These are phyloP conservation scores for Turnera subulata DNA, from an alignment of 345 rosid species.

Conservation along the genomic window DNA sequence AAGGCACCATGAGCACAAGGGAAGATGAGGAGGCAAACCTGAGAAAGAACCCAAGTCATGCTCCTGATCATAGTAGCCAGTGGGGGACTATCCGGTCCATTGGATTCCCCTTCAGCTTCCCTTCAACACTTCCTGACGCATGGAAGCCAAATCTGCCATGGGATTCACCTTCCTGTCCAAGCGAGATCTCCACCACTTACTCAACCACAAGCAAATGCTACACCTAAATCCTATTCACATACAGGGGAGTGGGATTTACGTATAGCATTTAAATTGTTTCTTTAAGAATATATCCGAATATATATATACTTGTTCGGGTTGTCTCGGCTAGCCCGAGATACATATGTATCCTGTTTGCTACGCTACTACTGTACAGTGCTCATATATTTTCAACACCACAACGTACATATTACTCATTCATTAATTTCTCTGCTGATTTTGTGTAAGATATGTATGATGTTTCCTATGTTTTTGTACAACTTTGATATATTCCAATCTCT, in stretches of 20 bases:
- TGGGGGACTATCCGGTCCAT: constrained; percentile 33
- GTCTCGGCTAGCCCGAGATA: constrained; percentile 7
- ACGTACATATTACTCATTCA: no score
- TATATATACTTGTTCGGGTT: constrained; percentile 1
- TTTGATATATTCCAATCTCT: no score
- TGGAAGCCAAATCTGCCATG: constrained; percentile 39
- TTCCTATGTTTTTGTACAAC: no score
- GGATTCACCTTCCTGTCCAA: constrained; percentile 51
- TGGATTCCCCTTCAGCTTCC: constrained; percentile 60
- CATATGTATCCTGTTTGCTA: constrained; percentile 5
- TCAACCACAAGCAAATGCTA: constrained; percentile 52
- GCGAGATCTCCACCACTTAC: constrained; percentile 48
- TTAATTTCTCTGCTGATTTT: no score
- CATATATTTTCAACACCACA: constrained; percentile 11
- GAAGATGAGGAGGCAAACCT: constrained; percentile 25
- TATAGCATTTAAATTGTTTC: constrained; percentile 12
- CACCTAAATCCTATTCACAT: constrained; percentile 27
- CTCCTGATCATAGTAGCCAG: constrained; percentile 17
- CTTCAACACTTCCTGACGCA: constrained; percentile 22
- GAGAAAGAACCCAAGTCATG: constrained; percentile 22
- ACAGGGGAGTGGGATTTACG: constrained; percentile 10
- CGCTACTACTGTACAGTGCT: constrained; percentile 31
- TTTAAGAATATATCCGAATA: no score
- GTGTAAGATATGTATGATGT: no score
- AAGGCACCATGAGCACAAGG: constrained; percentile 15